Evolutionary conservation across 257 asterid species (phyloP), one percentile per base, ranked within the genome.

Genomic region (Rubia yunnanensis): DNA sequence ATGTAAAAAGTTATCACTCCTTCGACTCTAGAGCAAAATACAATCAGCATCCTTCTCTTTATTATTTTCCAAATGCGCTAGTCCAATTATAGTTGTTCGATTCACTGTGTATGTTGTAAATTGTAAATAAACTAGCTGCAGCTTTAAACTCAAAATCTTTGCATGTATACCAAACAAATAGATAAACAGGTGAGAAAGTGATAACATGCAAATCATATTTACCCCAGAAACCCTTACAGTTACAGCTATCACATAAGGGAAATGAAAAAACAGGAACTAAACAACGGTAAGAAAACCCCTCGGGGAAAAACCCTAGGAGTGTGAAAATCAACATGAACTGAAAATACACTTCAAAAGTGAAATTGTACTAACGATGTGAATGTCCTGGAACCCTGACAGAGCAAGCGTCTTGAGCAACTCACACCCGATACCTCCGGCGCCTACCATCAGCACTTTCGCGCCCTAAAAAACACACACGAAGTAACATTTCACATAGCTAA

Each of bases 341-440:
- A 28, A 24, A 64, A 22, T 26, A 65, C 9, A 7, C 22, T 73
- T 49, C 15, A 20, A 15, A 5, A 31, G 4, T 11, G 22, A 4
- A 67, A 63, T 60, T 64, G 18, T 4, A 81, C 97, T 85, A 64
- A 94, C 99, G 50, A 89, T 86, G 74, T 94, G 99, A 57, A 94
- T 88, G 74, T 94, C 95, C 49, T 74, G 75, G 71, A 94, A 94
- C 38, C 97, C 99, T 22, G 99, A 86, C 4, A 94, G 86, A 24
- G 97, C 97, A 30, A 94, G 97, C 76, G 96, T 90, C 78, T 94
- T 94, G 46, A 94, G 84, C 55, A 94, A 85, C 78, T 94, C 99
- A 70, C 99, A 94, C 28, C 99, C 99, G 38, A 94, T 94, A 55
- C 99, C 99, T 57, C 99, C 99, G 30, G 99, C 99, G 50, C 99